Percentiles rank a stretch among this genome's conserved stretches.
phyloP scores from a whole-genome alignment of 2,329 filamentous ascomycete genomes.

The Cladobotryum mycophilum region DNA sequence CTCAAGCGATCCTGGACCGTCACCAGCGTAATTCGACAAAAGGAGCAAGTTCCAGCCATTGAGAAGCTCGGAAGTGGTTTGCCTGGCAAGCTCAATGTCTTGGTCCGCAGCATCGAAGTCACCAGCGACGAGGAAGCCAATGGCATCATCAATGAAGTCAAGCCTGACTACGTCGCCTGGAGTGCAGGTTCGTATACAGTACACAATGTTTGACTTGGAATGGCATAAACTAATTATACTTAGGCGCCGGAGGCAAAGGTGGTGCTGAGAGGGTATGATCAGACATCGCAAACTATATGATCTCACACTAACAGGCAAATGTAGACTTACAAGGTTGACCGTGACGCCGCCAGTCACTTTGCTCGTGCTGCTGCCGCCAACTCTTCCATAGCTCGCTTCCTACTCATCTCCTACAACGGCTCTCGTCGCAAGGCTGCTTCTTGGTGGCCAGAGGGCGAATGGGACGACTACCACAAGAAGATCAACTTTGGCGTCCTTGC shows the following conservation, averaged over 20 bases:
- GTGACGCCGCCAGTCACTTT: conserved; percentile 57
- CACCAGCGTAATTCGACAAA: conserved; percentile 68
- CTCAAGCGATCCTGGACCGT: conserved; percentile 70
- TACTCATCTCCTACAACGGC: conserved; percentile 57
- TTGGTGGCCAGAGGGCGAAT: conserved; percentile 50
- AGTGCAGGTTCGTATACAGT: conserved; percentile 48
- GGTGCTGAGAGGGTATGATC: conserved; percentile 40
- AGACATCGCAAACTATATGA: not conserved
- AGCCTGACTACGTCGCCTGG: conserved; percentile 63
- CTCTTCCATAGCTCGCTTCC: conserved; percentile 52
- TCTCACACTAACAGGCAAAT: conserved; percentile 8
- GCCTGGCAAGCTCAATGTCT: conserved; percentile 59
- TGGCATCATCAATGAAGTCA: conserved; percentile 53
- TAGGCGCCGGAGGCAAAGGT: conserved; percentile 55
- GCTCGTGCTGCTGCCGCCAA: conserved; percentile 52
- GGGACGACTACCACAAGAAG: conserved; percentile 39
- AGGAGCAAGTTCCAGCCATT: conserved; percentile 61
- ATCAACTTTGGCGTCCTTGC: conserved; percentile 36
- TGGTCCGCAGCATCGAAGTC: conserved; percentile 65
- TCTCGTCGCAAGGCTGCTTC: conserved; percentile 45
- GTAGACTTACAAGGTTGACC: conserved; percentile 53
- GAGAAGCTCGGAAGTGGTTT: conserved; percentile 52
- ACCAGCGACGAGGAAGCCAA: conserved; percentile 56
- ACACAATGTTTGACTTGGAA: too few relatives aligned
- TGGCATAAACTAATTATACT: not conserved